A percentile compares a stretch with the other conserved stretches of the same genome.
phyloP scores from a whole-genome alignment of 176 grass and related monocot species.

The Chrysopogon serrulatus region DNA sequence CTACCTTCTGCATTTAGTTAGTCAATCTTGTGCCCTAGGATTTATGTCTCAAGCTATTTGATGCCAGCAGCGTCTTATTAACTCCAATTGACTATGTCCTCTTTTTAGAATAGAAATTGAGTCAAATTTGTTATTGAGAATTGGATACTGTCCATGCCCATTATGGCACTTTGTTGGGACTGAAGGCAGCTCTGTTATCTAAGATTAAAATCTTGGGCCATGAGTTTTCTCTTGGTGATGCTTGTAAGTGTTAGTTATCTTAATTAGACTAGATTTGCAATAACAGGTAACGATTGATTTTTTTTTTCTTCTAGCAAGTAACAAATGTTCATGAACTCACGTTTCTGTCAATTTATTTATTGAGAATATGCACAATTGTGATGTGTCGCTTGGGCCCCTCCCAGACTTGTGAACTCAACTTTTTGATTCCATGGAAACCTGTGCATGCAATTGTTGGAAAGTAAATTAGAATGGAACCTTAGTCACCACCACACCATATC shows the following conservation, averaged over 20 bases:
- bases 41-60: not conserved
- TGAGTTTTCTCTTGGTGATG: not conserved
- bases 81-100: not conserved
- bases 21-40: not conserved
- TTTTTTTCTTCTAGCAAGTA: not conserved
- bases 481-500: not conserved
- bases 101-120: not conserved
- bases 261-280: not conserved
- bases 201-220: not conserved
- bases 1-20: not conserved
- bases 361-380: not conserved
- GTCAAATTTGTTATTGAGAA: not conserved
- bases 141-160: not conserved
- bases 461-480: not conserved
- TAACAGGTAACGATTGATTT: not conserved
- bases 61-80: not conserved
- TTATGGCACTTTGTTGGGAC: not conserved
- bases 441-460: not conserved
- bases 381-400: not conserved
- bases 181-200: not conserved
- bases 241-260: not conserved
- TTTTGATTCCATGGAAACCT: slow-evolving; percentile 4
- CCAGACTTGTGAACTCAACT: not conserved
- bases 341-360: not conserved
- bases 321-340: too few relatives aligned